A percentile compares a stretch with the other conserved stretches of the same genome.
Conservation (phyloP, 75 land plant species). For the Ceratopteris richardii region DNA sequence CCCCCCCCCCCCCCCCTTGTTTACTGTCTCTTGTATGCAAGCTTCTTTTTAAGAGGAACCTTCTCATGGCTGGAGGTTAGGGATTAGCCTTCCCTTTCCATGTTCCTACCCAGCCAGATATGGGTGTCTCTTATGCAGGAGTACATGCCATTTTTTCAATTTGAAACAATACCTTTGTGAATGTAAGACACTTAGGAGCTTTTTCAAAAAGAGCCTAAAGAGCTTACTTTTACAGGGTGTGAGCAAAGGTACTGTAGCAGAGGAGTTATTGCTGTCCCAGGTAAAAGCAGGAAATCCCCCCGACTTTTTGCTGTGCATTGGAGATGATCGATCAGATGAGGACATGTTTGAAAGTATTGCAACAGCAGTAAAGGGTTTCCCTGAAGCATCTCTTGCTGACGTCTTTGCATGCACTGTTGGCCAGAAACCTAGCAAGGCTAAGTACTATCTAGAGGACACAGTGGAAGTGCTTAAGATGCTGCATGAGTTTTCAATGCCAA, state of each 20-base stretch:
- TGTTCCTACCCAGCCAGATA: too few species aligned
- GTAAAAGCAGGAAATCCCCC: constrained; percentile 25
- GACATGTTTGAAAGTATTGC: constrained; percentile 37
- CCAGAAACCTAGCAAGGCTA: constrained; percentile 56
- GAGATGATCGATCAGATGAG: constrained; percentile 46
- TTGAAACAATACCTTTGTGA: too few species aligned
- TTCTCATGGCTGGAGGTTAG: too few species aligned
- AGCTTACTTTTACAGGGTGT: constrained; percentile 40
- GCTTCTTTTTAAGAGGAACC: too few species aligned
- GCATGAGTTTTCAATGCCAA: constrained; percentile 45
- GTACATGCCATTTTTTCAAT: too few species aligned
- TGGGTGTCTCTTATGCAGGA: too few species aligned
- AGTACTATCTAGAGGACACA: constrained; percentile 63
- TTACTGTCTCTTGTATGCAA: too few species aligned
- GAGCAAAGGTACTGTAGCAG: constrained; percentile 54
- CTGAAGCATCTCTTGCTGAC: constrained; percentile 28
- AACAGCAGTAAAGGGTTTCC: neutral
- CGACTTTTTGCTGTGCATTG: constrained; percentile 59
- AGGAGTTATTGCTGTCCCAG: constrained; percentile 32
- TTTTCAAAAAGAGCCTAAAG: too few species aligned
- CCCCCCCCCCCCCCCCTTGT: too few species aligned
- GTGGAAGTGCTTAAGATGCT: constrained; percentile 53
- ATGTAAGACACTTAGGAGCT: too few species aligned
- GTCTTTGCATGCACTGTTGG: constrained; percentile 63
- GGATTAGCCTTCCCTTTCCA: too few species aligned